Percentiles rank a stretch among this genome's conserved stretches.
phyloP scores from a whole-genome alignment of 1,284 basidiomycete species.

The Cystobasidiaceae sp. region DNA sequence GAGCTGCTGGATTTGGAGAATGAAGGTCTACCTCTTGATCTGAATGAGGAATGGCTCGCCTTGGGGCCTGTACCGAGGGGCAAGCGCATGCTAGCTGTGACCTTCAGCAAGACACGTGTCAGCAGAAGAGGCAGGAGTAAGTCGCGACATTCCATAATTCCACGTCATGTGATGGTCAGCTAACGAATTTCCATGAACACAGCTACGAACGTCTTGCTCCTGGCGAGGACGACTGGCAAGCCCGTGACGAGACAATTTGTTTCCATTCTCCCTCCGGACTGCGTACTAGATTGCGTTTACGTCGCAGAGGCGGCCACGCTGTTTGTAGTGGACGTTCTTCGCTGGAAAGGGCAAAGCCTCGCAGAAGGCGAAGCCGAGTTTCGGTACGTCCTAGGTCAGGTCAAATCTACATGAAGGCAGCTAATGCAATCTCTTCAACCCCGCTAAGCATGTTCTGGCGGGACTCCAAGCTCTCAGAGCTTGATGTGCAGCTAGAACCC shows the following conservation, averaged over 20 bases:
- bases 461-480: slow-evolving; percentile 20
- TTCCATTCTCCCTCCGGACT: slow-evolving; percentile 33
- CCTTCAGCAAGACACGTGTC: slow-evolving; percentile 14
- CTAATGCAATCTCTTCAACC: not conserved
- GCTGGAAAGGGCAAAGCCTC: slow-evolving; percentile 26
- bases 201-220: slow-evolving; percentile 16
- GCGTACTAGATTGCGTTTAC: slow-evolving; percentile 36
- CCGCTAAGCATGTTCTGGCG: slow-evolving; percentile 25
- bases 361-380: slow-evolving; percentile 22
- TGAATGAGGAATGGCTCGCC: slow-evolving; percentile 33
- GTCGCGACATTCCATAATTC: not conserved
- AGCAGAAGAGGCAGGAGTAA: not conserved
- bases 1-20: slow-evolving; percentile 37
- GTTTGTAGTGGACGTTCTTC: slow-evolving; percentile 2
- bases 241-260: slow-evolving; percentile 31
- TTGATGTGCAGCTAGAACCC: not conserved
- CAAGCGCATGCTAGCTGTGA: slow-evolving; percentile 34
- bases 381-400: not conserved
- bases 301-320: not conserved
- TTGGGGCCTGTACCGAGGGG: slow-evolving; percentile 36
- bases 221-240: slow-evolving; percentile 24
- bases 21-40: slow-evolving; percentile 31
- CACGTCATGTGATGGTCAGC: not conserved
- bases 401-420: not conserved
- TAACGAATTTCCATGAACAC: not conserved